These are phyloP conservation scores for Ascochyta fabae DNA, from an alignment of 2,329 filamentous ascomycete genomes.

Conservation along the genomic window DNA sequence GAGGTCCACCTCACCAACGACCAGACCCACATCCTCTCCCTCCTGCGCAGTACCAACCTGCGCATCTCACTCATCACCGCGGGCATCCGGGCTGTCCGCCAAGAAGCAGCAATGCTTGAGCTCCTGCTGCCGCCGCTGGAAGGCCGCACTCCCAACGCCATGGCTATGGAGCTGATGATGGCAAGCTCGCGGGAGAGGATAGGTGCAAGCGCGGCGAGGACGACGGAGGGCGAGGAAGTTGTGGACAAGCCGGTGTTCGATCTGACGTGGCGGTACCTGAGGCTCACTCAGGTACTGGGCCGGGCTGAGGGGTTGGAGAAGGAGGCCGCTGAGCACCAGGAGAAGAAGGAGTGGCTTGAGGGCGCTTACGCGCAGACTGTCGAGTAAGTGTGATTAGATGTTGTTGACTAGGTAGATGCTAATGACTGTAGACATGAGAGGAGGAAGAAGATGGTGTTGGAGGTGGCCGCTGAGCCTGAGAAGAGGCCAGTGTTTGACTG, in stretches of 20 bases:
- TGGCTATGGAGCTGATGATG: neutral
- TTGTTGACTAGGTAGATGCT: neutral
- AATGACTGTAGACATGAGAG: neutral
- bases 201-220: too few species aligned
- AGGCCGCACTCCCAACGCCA: too few species aligned
- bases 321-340: neutral
- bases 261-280: neutral
- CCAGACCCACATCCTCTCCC: neutral
- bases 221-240: too few species aligned
- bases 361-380: neutral
- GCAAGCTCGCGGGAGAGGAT: neutral
- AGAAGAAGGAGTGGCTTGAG: neutral
- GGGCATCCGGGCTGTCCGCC: neutral
- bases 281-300: neutral
- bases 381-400: neutral
- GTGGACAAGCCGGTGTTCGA: too few species aligned
- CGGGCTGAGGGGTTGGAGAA: neutral
- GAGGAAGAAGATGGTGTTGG: neutral
- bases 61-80: neutral
- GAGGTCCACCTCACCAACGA: neutral
- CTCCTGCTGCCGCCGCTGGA: neutral
- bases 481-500: neutral
- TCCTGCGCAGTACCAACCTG: neutral
- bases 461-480: neutral
- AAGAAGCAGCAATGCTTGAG: neutral